Evolutionary conservation across 768 basidiomycete species (phyloP), one percentile per base, ranked within the genome.

Genomic region (Mycena belliarum): DNA sequence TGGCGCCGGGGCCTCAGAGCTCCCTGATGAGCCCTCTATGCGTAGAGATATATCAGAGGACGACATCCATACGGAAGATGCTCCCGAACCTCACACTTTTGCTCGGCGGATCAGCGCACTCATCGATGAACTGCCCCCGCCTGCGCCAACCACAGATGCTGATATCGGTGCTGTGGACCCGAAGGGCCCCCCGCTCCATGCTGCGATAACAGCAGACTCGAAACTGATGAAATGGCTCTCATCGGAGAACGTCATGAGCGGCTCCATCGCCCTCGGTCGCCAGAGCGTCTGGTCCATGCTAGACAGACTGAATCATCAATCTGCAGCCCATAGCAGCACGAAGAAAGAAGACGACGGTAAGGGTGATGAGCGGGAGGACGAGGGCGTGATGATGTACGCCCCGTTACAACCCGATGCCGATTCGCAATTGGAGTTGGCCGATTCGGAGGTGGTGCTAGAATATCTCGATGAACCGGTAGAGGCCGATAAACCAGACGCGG

Each of bases 381-480:
- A 81, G 16, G 79, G 82, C 16, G 68, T 93, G 47, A 92, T 93
- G 91, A 76, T 93, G 73, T 91, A 87, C 64, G 79, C 80, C 0
- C 91, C 91, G 1, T 71, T 93, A 50, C 74, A 85, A 48, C 89
- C 88, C 2, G 76, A 79, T 33, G 75, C 75, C 9, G 80, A 82
- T 47, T 87, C 88, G 3, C 74, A 84, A 61, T 80, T 91, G 24
- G 86, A 88, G 66, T 74, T 93, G 18, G 91, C 91, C 16, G 76
- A 80, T 28, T 86, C 84, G 16, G 82, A 88, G 63, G 75, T 81
- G 23, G 76, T 84, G 28, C 62, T 72, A 2, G 73, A 73, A 55
- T 80, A 82, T 44, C 65, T 78, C 26, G 76, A 78, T 24, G 77
- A 76, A 26, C 75, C 66, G 20, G 57, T 50, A 11, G 63, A 54